These are phyloP conservation scores for Plasmodium ovale DNA, from an alignment of 169 alveolate species.

Conservation along the genomic window DNA sequence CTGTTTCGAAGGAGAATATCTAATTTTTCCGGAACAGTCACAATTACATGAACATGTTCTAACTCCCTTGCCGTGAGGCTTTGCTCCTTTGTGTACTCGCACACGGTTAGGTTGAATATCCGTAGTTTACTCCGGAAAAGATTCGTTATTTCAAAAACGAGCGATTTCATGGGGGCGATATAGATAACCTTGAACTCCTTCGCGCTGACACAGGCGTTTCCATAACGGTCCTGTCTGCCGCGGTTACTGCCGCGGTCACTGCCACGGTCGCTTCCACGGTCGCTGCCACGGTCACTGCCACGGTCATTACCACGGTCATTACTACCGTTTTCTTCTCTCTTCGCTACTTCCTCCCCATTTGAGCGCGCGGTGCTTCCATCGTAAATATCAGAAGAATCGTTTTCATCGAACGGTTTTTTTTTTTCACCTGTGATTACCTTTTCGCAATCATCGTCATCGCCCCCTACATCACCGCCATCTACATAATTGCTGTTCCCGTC, in stretches of 20 bases:
- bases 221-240: neutral
- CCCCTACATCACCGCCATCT: neutral
- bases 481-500: neutral
- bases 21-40: constrained; percentile 99
- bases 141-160: constrained; percentile 93
- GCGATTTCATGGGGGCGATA: constrained; percentile 99
- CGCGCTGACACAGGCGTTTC: constrained; percentile 74
- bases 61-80: constrained; percentile 94
- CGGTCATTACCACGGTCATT: neutral
- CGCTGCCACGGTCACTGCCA: neutral
- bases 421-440: neutral
- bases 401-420: neutral
- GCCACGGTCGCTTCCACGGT: neutral
- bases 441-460: neutral
- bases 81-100: constrained; percentile 76
- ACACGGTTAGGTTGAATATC: constrained; percentile 48
- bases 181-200: constrained; percentile 96
- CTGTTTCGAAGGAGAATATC: constrained; percentile 99
- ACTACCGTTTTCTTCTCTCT: neutral
- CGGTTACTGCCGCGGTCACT: neutral
- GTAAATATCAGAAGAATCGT: neutral
- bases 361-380: neutral
- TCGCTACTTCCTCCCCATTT: neutral
- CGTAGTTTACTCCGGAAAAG: constrained; percentile 29
- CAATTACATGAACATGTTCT: constrained; percentile 97